Conservation (phyloP, 179 eudicot species). For the Carnegiea gigantea region DNA sequence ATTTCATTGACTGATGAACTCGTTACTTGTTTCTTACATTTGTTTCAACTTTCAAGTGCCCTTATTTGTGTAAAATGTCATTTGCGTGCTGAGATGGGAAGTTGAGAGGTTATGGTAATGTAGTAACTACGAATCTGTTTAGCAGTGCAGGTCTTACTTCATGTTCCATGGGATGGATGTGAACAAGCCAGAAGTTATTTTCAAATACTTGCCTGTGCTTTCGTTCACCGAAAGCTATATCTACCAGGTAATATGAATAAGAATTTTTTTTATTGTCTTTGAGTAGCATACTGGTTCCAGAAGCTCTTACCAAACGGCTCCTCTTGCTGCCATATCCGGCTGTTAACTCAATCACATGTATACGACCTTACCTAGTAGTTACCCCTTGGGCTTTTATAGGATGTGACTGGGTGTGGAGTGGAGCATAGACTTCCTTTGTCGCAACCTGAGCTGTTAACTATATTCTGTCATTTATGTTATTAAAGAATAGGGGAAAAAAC, state of each 20-base stretch:
- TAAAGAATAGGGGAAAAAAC: neutral
- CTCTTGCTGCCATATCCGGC: neutral
- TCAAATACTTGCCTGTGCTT: constrained; percentile 77
- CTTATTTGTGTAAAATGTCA: neutral
- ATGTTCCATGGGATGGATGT: constrained; percentile 92
- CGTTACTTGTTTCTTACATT: neutral
- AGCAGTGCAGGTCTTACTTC: constrained; percentile 95
- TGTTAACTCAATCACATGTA: neutral
- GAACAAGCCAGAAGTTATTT: constrained; percentile 51
- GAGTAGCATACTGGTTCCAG: neutral
- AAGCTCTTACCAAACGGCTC: neutral
- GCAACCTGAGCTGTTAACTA: neutral
- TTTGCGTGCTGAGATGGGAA: neutral
- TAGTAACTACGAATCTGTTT: neutral
- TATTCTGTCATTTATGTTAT: neutral
- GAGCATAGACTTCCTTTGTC: neutral
- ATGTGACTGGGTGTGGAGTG: neutral
- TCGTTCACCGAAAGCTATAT: constrained; percentile 92
- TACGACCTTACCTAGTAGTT: neutral
- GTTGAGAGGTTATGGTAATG: neutral
- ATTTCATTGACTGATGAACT: neutral
- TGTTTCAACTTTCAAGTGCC: neutral
- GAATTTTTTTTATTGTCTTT: neutral
- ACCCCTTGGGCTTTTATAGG: neutral
- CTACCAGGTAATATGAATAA: constrained; percentile 66